Evolutionary conservation across 345 rosid species (phyloP).

Genomic region (Passiflora organensis): DNA sequence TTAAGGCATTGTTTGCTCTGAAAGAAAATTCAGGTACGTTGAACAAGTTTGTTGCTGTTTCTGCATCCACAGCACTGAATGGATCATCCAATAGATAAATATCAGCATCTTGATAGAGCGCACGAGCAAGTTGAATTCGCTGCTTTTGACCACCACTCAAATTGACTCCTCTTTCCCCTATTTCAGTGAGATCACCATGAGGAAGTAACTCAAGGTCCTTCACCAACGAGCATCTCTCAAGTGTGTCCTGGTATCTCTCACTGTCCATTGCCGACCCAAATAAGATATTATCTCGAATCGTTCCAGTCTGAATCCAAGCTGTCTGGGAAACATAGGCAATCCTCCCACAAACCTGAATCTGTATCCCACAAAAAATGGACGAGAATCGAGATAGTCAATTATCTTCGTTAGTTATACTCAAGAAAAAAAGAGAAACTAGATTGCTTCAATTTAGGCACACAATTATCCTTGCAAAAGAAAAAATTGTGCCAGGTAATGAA

Average conservation of each 20-base stretch:
- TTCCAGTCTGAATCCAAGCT: constrained; percentile 97
- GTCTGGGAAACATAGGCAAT: constrained; percentile 90
- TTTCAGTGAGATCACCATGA: constrained; percentile 87
- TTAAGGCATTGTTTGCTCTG: not conserved
- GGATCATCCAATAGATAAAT: constrained; percentile 92
- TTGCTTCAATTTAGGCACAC: not conserved
- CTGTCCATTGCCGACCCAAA: constrained; percentile 73
- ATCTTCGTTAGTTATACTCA: not conserved
- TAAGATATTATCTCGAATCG: constrained; percentile 71
- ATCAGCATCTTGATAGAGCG: constrained; percentile 89
- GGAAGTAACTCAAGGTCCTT: constrained; percentile 93
- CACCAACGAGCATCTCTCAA: constrained; percentile 67
- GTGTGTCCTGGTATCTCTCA: constrained; percentile 62
- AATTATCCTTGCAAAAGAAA: not conserved
- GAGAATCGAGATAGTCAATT: constrained; percentile 1
- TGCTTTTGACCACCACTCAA: constrained; percentile 98
- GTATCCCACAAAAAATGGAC: constrained; percentile 8
- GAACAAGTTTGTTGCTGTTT: constrained; percentile 84
- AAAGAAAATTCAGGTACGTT: constrained; percentile 40
- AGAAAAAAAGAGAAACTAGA: not conserved
- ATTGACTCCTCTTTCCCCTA: constrained; percentile 96
- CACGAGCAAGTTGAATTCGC: constrained; percentile 94
- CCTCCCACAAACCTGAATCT: constrained; percentile 72
- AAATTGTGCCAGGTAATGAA: not conserved
- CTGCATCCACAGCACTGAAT: constrained; percentile 95